Evolutionary conservation across 1,139 yeast genomes (phyloP).

Genomic region (Geotrichum macrosporum): DNA sequence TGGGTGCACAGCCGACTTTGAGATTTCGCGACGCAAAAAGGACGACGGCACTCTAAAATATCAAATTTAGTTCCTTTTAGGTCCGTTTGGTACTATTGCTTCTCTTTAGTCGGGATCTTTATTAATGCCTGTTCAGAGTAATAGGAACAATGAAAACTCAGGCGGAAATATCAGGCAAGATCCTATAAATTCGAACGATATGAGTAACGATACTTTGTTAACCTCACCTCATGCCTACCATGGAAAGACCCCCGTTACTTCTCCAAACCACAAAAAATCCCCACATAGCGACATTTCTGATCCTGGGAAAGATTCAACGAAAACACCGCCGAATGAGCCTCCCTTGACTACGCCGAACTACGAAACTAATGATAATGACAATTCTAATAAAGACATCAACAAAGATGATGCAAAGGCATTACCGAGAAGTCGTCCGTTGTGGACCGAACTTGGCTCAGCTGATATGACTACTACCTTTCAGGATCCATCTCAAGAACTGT

Average conservation of each 20-base stretch:
- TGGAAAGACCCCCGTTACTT: not conserved
- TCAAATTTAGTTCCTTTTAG: too few relatives aligned
- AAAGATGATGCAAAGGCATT: not conserved
- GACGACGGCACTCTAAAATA: too few relatives aligned
- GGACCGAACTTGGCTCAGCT: slow-evolving; percentile 15
- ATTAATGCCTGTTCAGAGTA: not conserved
- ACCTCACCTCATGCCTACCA: not conserved
- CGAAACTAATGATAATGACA: not conserved
- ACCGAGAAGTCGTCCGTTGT: not conserved
- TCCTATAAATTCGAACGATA: not conserved
- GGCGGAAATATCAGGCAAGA: not conserved
- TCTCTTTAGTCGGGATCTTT: not conserved
- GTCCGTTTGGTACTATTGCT: too few relatives aligned
- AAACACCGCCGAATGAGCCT: not conserved
- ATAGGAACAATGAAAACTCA: not conserved
- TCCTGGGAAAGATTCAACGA: not conserved
- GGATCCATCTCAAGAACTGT: slow-evolving; percentile 25
- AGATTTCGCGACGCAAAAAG: too few relatives aligned
- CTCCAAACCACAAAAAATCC: not conserved
- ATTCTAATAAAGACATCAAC: not conserved
- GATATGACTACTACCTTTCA: slow-evolving; percentile 8
- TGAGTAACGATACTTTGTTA: not conserved
- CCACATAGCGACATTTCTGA: not conserved
- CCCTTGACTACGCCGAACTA: not conserved
- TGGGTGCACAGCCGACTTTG: too few relatives aligned